Evolutionary conservation across 192 early-diverging fungal species (phyloP), one percentile per base, ranked within the genome.

Genomic region (Cetraspora pellucida): DNA sequence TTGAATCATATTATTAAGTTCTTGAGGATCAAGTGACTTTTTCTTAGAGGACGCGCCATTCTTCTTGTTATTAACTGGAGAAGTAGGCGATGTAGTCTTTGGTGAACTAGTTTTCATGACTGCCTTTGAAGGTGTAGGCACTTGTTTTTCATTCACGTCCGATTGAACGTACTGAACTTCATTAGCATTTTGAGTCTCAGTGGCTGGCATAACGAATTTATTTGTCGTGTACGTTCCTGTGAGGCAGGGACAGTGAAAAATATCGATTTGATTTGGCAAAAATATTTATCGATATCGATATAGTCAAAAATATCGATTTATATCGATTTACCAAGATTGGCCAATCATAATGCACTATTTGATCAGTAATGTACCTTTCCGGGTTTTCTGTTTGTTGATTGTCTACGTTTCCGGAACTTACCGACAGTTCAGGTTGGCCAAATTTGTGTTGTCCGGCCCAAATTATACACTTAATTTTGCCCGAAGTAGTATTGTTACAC

Each of bases 1-100:
- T 54, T 88, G 87, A 37, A 88, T 88, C 81, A 88, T 78, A 61
- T 78, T 80, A 47, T 80, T 84, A 30, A 88, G 80, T 60, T 88
- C 87, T 77, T 86, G 74, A n/a, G 83, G 85, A 52, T 82, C 82
- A 4, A 83, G 65, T 2, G 81, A 50, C 61, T 81, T 70, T 49
- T 87, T 82, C 43, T 79, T 72, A 27, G 77, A 77, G 2, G 65
- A 77, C 25, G 72, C 72, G 57, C 57, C 57, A 14, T 68, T 67
- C 28, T 52, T 71, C 28, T 68, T 67, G 43, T n/a, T 31, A 43
- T 21, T 45, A 16, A 31, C 31, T 43, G 63, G 50, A 1, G 75
- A 55, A 7, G 65, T 17, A 10, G 19, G 31, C 0, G 70, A 10
- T 1, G 37, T 72, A 14, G 52, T 72, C 57, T 57, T 72, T 31